Base-by-base conservation (phyloP, 805 yeast genomes). In the Cyberlindnera subsufficiens region DNA sequence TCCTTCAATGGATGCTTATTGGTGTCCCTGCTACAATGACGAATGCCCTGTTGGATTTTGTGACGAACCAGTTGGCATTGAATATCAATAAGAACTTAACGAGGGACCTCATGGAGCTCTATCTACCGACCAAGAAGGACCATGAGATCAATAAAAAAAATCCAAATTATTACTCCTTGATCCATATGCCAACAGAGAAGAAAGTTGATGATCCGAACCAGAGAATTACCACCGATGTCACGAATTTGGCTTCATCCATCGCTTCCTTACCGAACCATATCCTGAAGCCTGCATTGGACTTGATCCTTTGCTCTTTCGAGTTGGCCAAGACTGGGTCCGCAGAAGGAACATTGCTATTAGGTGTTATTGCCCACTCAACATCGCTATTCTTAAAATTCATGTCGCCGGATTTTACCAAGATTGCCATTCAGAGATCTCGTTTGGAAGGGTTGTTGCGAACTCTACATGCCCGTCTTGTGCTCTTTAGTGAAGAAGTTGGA, bases 381-480 rank as follows among this genome's bases (percentile, higher is more conserved):
- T 87, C 96, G 3, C 71, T 80, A 22, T 66, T 84, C 32, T 66
- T 90, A 52, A 74, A 82, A 51, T 68, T 86, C 40, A 77, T 89
- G 52, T 86, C 96, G 4, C 98, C 98, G 16, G 93, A 93, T 38
- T 90, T 90, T 58, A 90, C 96, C 14, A 83, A 75, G 56, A 68
- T 86, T 38, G 84, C 93, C 1, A 73, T 86, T 40, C 80, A 79
- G 44, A 80, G 80, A 55, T 89, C 95, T 15, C 75, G 78, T 37
- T 69, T 88, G 40, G 97, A 90, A 61, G 95, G 96, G 46, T 82
- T 83, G 56, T 82, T 88, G 54, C 78, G 96, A 52, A 75, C 84
- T 15, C 74, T 83, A 20, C 97, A 90, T 64, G 80, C 96, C 2
- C 82, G 88, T 58, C 69, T 90, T 15, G 87, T 87, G 22, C 67